Evolutionary conservation across 495 filamentous ascomycete genomes (phyloP).

Genomic region (Friedmanniomyces simplex): DNA sequence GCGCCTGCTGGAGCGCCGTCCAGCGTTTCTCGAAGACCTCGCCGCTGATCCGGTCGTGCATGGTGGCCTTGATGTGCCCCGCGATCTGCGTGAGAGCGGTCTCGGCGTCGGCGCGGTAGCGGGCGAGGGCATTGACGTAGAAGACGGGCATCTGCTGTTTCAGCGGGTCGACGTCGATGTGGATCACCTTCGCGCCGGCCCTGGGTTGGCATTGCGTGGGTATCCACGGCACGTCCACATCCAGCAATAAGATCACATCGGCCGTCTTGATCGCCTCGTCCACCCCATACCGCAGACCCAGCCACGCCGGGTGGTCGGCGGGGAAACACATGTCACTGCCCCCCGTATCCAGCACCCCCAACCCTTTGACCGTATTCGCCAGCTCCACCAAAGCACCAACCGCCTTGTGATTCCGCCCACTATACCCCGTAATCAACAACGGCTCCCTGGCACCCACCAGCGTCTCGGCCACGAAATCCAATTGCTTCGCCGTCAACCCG

Average conservation of each 20-base stretch:
- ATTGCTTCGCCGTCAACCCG: constrained; percentile 56
- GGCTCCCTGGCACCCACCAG: constrained; percentile 65
- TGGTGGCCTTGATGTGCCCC: constrained; percentile 37
- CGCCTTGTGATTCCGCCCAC: constrained; percentile 61
- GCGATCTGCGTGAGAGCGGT: constrained; percentile 65
- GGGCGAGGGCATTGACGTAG: constrained; percentile 61
- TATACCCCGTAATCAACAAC: constrained; percentile 73
- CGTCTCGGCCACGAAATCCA: constrained; percentile 58
- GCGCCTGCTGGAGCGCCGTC: constrained; percentile 46
- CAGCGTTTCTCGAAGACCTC: constrained; percentile 36
- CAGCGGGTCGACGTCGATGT: constrained; percentile 33
- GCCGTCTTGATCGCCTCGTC: constrained; percentile 65
- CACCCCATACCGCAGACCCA: constrained; percentile 67
- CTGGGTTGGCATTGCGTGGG: constrained; percentile 44
- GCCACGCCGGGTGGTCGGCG: constrained; percentile 59
- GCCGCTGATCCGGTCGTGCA: constrained; percentile 23
- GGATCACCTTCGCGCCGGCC: constrained; percentile 27
- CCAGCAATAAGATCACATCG: constrained; percentile 75
- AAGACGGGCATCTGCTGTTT: constrained; percentile 45
- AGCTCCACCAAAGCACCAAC: constrained; percentile 64
- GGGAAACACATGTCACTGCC: constrained; percentile 97
- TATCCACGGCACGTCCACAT: constrained; percentile 70
- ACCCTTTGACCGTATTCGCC: constrained; percentile 64
- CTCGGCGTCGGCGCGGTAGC: constrained; percentile 66
- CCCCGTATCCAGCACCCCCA: constrained; percentile 79